Evolutionary conservation across 306 rosid genomes (phyloP), one percentile per base, ranked within the genome.

Genomic region (Glycine tomentella): DNA sequence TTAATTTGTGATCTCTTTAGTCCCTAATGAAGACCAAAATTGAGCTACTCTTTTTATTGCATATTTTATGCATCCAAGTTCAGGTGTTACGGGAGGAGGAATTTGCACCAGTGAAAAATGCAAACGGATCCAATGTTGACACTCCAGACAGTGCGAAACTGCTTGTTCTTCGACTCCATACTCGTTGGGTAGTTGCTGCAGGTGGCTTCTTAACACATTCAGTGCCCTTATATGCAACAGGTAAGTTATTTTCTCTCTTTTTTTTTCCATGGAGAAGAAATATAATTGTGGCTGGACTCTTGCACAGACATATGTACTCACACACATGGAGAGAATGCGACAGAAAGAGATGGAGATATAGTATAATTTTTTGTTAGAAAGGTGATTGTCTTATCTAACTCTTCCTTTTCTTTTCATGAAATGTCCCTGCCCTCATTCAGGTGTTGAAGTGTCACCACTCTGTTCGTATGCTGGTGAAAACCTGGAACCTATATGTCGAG

Each of bases 161-260:
- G 71, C 99, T 96, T 78, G 94, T 96, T 72, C 97, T 96, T 69
- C 92, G 99, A 80, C 99, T 96, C 73, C 99, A 96, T 74, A 89
- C 91, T 77, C 99, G 98, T 44, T 96, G 99, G 99, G 97, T 93
- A 45, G 94, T 92, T 50, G 98, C 98, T 34, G 99, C 99, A 33
- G 99, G 99, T 49, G 99, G 99, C 84, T 96, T 96, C 91, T 86
- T 96, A 79, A 96, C 99, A 8, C 99, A 96, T 83, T 96, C 99
- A 7, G 98, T 96, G 78, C 99, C 99, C 62, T 79, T 96, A 71
- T 93, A 93, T 77, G 90, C 98, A 75, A 96, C 99, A 10, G 99
- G 98, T 91, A 87, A 83, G 66, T 68, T 56, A 14, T 42, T 6
- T 8, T 56, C 69, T 66, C 79, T 72, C 51, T 25, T 25, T 20